Evolutionary conservation across 2,329 filamentous ascomycete genomes (phyloP), one percentile per base, ranked within the genome.

Genomic region (Penicillium sp.): DNA sequence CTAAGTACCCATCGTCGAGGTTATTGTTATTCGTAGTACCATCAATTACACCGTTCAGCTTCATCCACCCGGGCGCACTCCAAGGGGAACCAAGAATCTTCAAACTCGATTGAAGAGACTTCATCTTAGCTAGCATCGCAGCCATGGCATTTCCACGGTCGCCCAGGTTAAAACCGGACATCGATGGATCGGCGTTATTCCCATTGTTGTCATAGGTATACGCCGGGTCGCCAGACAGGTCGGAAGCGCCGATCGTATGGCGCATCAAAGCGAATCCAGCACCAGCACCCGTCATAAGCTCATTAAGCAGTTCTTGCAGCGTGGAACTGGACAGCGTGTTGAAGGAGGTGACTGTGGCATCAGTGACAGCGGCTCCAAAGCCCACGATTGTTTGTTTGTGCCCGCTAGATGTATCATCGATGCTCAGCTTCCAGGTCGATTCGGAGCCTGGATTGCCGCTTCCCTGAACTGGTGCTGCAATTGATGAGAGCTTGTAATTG

Each of bases 51-150:
- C 65, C 69, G 40, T 76, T 75, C 25, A 73, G 54, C 59, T 77
- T 76, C 70, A 75, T 76, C 74, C 75, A 77, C 3, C 72, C 73
- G 0, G 75, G 74, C 15, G 69, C 67, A 15, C 68, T 70, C 75
- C 75, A 77, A 1, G 73, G 68, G 1, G 73, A 69, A 3, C 75
- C 74, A 23, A 74, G 62, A 16, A 75, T 65, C 31, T 69, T 71
- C 40, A 76, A 62, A 15, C 68, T 66, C 6, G 66, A 64, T 50
- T 76, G 73, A 36, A 72, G 56, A 0, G 68, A 60, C 40, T 71
- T 72, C 70, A 76, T 76, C n/a, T 53, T 58, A 4, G 72, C 71
- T 49, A 76, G 63, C 60, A 75, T 64, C 36, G 70, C 58, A 3
- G 70, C 72, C 74, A 76, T 76, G 2, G 70, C 69, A 6, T 60